These are phyloP conservation scores for Cordyceps fumosorosea DNA, from an alignment of 2,329 filamentous ascomycete genomes.

Conservation along the genomic window DNA sequence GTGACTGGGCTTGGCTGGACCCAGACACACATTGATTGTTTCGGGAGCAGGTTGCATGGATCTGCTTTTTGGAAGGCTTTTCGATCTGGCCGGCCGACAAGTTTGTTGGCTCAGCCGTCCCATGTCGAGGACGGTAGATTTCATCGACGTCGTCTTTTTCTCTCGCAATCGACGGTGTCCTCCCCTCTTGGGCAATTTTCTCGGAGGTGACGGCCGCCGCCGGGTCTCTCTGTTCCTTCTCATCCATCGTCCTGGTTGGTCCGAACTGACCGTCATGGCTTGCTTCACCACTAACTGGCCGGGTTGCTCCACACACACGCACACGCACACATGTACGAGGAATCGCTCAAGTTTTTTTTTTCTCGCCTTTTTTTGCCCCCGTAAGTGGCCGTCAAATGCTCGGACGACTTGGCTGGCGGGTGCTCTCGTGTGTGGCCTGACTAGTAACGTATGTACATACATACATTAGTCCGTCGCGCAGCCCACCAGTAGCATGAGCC, in stretches of 20 bases:
- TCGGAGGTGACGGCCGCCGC: not conserved
- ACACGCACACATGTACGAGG: not conserved
- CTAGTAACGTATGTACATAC: not conserved
- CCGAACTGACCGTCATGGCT: not conserved
- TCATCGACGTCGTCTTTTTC: not conserved
- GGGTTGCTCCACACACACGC: slow-evolving; percentile 4
- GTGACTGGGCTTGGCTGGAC: not conserved
- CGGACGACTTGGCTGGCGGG: not conserved
- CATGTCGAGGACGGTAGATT: not conserved
- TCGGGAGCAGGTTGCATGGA: not conserved
- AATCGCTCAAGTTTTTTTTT: not conserved
- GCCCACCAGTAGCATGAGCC: not conserved
- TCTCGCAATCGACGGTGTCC: not conserved
- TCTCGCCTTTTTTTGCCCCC: not conserved
- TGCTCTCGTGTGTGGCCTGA: not conserved
- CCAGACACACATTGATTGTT: slow-evolving; percentile 6
- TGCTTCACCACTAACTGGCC: not conserved
- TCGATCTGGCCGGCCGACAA: not conserved
- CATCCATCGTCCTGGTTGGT: not conserved
- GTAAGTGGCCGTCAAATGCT: not conserved
- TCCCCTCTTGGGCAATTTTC: slow-evolving; percentile 1
- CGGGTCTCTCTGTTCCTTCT: not conserved
- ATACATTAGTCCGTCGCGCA: not conserved
- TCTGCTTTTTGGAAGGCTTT: not conserved
- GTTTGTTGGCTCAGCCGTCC: not conserved